phyloP scores from a whole-genome alignment of 306 rosid genomes.

The Neltuma alba region DNA sequence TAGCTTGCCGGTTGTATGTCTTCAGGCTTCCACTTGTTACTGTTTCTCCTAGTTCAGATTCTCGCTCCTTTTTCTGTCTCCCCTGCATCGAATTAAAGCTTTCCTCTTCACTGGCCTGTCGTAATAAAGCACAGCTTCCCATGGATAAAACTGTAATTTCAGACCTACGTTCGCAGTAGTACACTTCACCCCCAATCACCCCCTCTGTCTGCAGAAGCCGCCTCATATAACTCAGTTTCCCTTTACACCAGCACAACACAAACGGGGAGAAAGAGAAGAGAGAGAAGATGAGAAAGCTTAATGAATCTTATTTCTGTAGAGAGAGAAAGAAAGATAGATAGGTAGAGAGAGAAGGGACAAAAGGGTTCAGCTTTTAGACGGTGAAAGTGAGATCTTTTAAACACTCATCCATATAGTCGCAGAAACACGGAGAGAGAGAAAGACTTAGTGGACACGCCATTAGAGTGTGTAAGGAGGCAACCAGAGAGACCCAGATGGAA shows the following conservation, averaged over 20 bases:
- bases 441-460: conserved; percentile 55
- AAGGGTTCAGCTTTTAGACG: conserved; percentile 57
- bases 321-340: conserved; percentile 28
- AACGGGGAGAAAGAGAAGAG: not conserved
- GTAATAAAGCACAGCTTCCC: not conserved
- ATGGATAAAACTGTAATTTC: conserved; percentile 45
- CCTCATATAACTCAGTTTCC: conserved; percentile 64
- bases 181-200: conserved; percentile 51
- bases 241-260: conserved; percentile 29
- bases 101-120: not conserved
- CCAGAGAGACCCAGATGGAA: not conserved
- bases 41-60: not conserved
- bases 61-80: conserved; percentile 28
- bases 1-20: too few relatives aligned
- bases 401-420: conserved; percentile 38
- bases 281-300: conserved; percentile 22
- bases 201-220: conserved; percentile 60
- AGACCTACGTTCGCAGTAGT: not conserved
- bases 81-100: not conserved
- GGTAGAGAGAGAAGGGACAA: conserved; percentile 32
- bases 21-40: conserved; percentile 18
- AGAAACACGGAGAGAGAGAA: conserved; percentile 25
- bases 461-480: conserved; percentile 18
- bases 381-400: conserved; percentile 58
- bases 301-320: conserved; percentile 31